phyloP scores from a whole-genome alignment of 306 rosid species.

The Acmispon strigosus region DNA sequence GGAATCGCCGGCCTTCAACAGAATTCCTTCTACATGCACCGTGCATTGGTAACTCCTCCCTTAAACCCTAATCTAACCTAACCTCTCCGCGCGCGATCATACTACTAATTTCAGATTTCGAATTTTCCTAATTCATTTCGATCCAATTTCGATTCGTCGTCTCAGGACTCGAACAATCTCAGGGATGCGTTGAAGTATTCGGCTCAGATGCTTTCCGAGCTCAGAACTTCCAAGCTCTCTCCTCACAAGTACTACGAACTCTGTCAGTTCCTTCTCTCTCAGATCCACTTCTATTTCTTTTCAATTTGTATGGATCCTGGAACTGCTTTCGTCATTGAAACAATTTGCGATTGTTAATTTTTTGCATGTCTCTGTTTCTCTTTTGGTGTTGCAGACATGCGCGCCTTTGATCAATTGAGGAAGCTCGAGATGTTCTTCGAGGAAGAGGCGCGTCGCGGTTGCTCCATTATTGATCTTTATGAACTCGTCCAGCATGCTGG shows the following conservation, averaged over 20 bases:
- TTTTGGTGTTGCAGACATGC: conserved; percentile 61
- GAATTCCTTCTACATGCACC: conserved; percentile 97
- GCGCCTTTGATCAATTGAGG: conserved; percentile 94
- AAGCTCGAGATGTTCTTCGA: conserved; percentile 89
- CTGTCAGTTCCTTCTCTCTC: conserved; percentile 48
- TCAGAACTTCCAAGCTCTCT: conserved; percentile 92
- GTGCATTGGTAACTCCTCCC: conserved; percentile 66
- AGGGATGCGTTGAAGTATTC: conserved; percentile 93
- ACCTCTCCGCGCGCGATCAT: not conserved
- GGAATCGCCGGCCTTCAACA: conserved; percentile 98
- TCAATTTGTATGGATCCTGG: conserved; percentile 4
- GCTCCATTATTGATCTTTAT: conserved; percentile 91
- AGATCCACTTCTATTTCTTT: conserved; percentile 21
- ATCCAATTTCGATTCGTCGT: conserved; percentile 4
- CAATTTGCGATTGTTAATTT: conserved; percentile 11
- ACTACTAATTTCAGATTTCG: not conserved
- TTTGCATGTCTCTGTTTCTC: not conserved
- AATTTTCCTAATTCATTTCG: not conserved
- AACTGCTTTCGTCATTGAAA: not conserved
- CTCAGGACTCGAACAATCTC: conserved; percentile 89
- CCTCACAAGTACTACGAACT: conserved; percentile 95
- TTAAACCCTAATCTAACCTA: conserved; percentile 14
- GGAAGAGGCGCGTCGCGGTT: conserved; percentile 98
- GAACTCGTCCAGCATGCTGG: conserved; percentile 99
- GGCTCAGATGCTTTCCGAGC: conserved; percentile 99